phyloP scores from a whole-genome alignment of 257 asterid species.

The Striga asiatica region DNA sequence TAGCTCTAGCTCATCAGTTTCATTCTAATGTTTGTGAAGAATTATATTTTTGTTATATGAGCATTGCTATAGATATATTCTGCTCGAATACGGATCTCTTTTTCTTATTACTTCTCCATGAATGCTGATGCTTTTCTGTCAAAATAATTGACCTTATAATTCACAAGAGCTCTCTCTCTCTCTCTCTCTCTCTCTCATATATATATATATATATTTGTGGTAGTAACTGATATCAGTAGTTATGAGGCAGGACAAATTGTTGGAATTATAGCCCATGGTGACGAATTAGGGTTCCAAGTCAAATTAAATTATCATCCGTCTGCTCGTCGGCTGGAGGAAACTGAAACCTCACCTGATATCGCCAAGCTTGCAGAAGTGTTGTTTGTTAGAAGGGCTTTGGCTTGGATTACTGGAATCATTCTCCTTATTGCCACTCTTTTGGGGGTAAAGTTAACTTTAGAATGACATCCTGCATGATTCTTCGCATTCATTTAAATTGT shows the following conservation, averaged over 20 bases:
- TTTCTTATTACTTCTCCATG: conserved; percentile 7
- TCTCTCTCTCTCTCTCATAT: too few species aligned
- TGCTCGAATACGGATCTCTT: neutral
- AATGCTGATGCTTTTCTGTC: neutral
- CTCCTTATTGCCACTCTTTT: conserved; percentile 72
- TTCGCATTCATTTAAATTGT: conserved; percentile 4
- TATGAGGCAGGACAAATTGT: conserved; percentile 62
- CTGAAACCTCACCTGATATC: conserved; percentile 13
- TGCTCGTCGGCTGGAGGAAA: conserved; percentile 64
- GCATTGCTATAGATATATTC: neutral
- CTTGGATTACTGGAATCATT: conserved; percentile 88
- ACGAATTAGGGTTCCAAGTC: conserved; percentile 25
- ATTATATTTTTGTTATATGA: neutral
- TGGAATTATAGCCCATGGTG: conserved; percentile 57
- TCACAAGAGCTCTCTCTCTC: too few species aligned
- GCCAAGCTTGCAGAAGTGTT: conserved; percentile 33
- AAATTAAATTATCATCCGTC: conserved; percentile 41
- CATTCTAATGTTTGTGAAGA: conserved; percentile 11
- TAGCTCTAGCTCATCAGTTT: neutral
- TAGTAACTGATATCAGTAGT: conserved; percentile 8
- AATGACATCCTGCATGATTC: neutral
- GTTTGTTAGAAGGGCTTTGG: conserved; percentile 62
- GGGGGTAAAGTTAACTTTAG: conserved; percentile 48
- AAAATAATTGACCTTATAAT: too few species aligned
- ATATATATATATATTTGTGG: neutral